Percentiles rank a stretch among this genome's conserved stretches.
phyloP scores from a whole-genome alignment of 2,329 filamentous ascomycete genomes.

The Boeremia lycopersici region DNA sequence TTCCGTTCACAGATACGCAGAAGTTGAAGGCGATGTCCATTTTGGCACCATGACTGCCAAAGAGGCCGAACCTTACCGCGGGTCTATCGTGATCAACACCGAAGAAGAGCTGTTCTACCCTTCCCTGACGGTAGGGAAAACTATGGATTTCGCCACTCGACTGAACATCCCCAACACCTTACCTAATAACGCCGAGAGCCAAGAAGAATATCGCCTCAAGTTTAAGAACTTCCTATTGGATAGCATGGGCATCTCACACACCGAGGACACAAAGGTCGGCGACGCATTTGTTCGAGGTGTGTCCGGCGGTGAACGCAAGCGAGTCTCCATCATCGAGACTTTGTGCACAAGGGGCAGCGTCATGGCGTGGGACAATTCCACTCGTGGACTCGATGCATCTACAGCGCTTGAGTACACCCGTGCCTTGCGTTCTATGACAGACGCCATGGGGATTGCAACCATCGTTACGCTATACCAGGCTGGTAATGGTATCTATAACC shows the following conservation, averaged over 20 bases:
- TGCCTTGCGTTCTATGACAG: conserved; percentile 57
- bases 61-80: conserved; percentile 77
- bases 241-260: conserved; percentile 55
- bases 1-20: conserved; percentile 70
- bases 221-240: conserved; percentile 61
- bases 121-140: conserved; percentile 57
- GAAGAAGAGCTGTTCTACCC: conserved; percentile 62
- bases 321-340: conserved; percentile 71
- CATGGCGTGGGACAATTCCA: conserved; percentile 56
- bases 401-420: conserved; percentile 62
- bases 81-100: conserved; percentile 71
- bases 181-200: conserved; percentile 51
- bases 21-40: conserved; percentile 66
- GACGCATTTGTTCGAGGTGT: conserved; percentile 71
- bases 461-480: conserved; percentile 63
- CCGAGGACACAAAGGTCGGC: conserved; percentile 69
- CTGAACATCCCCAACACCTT: conserved; percentile 65
- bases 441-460: conserved; percentile 56
- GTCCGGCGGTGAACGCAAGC: conserved; percentile 71
- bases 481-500: conserved; percentile 59
- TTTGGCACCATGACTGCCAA: conserved; percentile 66
- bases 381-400: conserved; percentile 43
- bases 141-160: conserved; percentile 61
- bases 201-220: conserved; percentile 55
- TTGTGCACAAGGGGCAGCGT: conserved; percentile 64